Conservation (phyloP, 2,329 filamentous ascomycete species). For the Aspergillus jensenii region DNA sequence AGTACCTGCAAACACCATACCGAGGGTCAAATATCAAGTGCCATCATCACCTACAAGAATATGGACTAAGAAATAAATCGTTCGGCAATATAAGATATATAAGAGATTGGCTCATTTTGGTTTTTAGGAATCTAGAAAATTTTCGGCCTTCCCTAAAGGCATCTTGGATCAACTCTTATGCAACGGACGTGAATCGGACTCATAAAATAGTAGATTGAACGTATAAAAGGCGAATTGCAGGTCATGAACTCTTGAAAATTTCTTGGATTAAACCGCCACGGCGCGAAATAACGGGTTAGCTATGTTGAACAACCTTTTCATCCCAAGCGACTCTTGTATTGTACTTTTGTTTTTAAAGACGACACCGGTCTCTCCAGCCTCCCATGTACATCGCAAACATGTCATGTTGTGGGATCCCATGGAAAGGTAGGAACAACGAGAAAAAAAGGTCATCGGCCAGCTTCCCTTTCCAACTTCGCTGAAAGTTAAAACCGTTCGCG, state of each 20-base stretch:
- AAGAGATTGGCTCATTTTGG: too few relatives aligned
- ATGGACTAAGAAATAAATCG: too few relatives aligned
- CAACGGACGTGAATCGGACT: too few relatives aligned
- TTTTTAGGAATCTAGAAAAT: too few relatives aligned
- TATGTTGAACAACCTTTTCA: constrained; percentile 45
- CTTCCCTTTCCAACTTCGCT: constrained; percentile 41
- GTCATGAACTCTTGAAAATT: constrained; percentile 39
- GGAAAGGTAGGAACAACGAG: constrained; percentile 29
- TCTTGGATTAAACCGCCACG: constrained; percentile 46
- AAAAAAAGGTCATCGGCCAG: constrained; percentile 42
- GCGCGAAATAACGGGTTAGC: constrained; percentile 41
- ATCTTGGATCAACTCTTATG: too few relatives aligned
- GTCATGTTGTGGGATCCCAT: constrained; percentile 34
- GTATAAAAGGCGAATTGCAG: constrained; percentile 21
- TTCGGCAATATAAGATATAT: too few relatives aligned
- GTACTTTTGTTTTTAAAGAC: constrained; percentile 30
- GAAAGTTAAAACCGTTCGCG: constrained; percentile 38
- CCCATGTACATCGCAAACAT: constrained; percentile 38
- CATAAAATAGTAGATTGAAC: not conserved
- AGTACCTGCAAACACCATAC: too few relatives aligned
- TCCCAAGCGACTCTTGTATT: constrained; percentile 42
- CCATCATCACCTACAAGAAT: too few relatives aligned
- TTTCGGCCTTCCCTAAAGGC: too few relatives aligned
- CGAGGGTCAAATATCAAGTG: too few relatives aligned
- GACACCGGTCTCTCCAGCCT: constrained; percentile 30